Evolutionary conservation across 2,329 filamentous ascomycete genomes (phyloP), one percentile per base, ranked within the genome.

Genomic region (Podosphaera leucotricha): DNA sequence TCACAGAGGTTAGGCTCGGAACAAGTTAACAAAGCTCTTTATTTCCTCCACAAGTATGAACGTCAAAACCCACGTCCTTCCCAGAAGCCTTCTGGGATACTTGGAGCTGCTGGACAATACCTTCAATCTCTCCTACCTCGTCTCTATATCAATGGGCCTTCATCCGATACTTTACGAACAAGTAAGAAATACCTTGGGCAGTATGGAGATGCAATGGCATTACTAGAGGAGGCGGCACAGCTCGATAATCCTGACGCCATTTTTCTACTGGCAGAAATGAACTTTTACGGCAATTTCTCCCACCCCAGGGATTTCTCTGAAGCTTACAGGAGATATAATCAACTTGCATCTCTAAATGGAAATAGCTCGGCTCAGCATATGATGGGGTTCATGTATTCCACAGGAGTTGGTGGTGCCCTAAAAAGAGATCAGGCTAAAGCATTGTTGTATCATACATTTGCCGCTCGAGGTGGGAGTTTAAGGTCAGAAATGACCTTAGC

Each of bases 341-440:
- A 77, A 48, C 69, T 98, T 44, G 83, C 87, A 2, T 68, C 70
- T 16, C 60, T 77, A 47, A 72, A 80, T 51, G 90, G 87, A 38
- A 95, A 98, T 60, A 79, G 75, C 50, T 92, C 87, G 11, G 90
- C 90, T 1, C 84, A 95, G 59, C 80, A 92, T 61, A 94, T 98
- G 87, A 59, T 95, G 40, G 90, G 83, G 0, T 75, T 98, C 53
- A 90, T 93, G 71, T 87, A 98, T 61, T 86, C 86, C 30, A 98
- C 90, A 0, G 90, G 90, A 0, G 69, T 98, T 46, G 86, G 83
- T 15, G 75, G 75, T 26, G 77, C 77, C 1, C 82, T 93, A 5
- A 72, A 81, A 57, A 72, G 74, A 38, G 81, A 98, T 54, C 90
- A 95, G 62, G 86, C 86, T 10, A 86, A 84, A 61, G 84, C 90